phyloP scores from a whole-genome alignment of 495 filamentous ascomycete genomes.

The Amphirosellinia nigrospora region DNA sequence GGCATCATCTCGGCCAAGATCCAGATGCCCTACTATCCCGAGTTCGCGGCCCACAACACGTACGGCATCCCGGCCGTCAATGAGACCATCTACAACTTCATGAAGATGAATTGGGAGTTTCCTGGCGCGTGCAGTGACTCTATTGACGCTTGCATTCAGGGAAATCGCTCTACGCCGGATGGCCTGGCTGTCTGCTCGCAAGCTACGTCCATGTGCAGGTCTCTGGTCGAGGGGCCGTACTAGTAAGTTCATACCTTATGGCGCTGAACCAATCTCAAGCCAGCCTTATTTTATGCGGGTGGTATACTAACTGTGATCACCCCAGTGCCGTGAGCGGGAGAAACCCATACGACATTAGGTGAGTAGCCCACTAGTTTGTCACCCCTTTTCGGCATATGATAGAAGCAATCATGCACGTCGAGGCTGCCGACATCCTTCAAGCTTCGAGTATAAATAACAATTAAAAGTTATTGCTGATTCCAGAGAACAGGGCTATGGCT shows the following conservation, averaged over 20 bases:
- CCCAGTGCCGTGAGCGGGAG: slow-evolving; percentile 43
- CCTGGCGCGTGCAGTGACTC: slow-evolving; percentile 52
- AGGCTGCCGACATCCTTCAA: not conserved
- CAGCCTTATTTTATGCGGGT: not conserved
- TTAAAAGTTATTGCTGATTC: not conserved
- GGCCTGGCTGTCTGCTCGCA: slow-evolving; percentile 48
- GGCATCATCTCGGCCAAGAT: slow-evolving; percentile 73
- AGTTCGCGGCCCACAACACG: slow-evolving; percentile 74
- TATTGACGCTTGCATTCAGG: slow-evolving; percentile 47
- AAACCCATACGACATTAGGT: slow-evolving; percentile 61
- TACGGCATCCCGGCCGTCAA: slow-evolving; percentile 69
- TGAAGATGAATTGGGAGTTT: slow-evolving; percentile 51
- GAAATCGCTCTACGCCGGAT: slow-evolving; percentile 44
- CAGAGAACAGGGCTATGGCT: not conserved
- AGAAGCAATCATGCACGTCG: not conserved
- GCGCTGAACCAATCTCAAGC: not conserved
- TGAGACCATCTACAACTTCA: slow-evolving; percentile 49
- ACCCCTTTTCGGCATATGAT: not conserved
- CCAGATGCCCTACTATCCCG: slow-evolving; percentile 69
- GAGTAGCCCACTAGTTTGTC: slow-evolving; percentile 23
- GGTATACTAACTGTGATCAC: slow-evolving; percentile 8
- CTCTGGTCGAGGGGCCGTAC: slow-evolving; percentile 50
- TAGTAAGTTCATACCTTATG: slow-evolving; percentile 37
- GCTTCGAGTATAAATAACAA: not conserved
- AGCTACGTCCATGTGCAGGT: slow-evolving; percentile 52